Evolutionary conservation across 2,329 filamentous ascomycete genomes (phyloP).

Genomic region (Phyllosticta citribraziliensis): DNA sequence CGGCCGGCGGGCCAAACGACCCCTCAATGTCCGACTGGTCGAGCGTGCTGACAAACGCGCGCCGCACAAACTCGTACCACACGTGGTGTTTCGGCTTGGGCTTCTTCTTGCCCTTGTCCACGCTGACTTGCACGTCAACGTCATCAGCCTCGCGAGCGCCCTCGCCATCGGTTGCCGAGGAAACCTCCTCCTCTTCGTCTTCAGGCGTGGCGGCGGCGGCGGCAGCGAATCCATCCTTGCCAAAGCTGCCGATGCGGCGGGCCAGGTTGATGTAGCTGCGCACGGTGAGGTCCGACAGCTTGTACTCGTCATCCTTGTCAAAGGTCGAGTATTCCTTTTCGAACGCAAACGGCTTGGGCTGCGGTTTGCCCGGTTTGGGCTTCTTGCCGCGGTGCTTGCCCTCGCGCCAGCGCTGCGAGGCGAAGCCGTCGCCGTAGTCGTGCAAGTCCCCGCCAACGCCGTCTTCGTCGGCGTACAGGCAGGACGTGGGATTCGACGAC

Average conservation of each 20-base stretch:
- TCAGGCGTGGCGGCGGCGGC: too few species aligned
- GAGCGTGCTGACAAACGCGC: conserved; percentile 71
- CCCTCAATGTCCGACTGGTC: conserved; percentile 53
- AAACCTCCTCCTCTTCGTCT: not conserved
- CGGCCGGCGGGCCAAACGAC: conserved; percentile 15
- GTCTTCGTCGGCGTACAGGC: not conserved
- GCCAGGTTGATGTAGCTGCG: conserved; percentile 72
- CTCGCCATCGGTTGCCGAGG: conserved; percentile 12
- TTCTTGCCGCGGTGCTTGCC: conserved; percentile 50
- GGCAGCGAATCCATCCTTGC: conserved; percentile 12
- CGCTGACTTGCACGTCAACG: conserved; percentile 24
- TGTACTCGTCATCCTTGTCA: conserved; percentile 63
- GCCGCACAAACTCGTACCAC: conserved; percentile 67
- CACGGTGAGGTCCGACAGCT: conserved; percentile 74
- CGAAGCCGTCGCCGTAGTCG: conserved; percentile 17
- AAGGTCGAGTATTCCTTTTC: conserved; percentile 76
- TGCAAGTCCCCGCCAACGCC: conserved; percentile 21
- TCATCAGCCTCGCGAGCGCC: conserved; percentile 21
- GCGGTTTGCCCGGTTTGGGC: conserved; percentile 40
- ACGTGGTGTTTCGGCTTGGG: conserved; percentile 49
- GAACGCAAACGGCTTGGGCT: conserved; percentile 58
- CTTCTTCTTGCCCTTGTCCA: conserved; percentile 40
- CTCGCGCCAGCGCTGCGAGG: conserved; percentile 46
- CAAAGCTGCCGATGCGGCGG: conserved; percentile 53
- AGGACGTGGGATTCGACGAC: not conserved